Evolutionary conservation across 2,329 filamentous ascomycete genomes (phyloP).

Genomic region (Dendrostoma leiphaemia): DNA sequence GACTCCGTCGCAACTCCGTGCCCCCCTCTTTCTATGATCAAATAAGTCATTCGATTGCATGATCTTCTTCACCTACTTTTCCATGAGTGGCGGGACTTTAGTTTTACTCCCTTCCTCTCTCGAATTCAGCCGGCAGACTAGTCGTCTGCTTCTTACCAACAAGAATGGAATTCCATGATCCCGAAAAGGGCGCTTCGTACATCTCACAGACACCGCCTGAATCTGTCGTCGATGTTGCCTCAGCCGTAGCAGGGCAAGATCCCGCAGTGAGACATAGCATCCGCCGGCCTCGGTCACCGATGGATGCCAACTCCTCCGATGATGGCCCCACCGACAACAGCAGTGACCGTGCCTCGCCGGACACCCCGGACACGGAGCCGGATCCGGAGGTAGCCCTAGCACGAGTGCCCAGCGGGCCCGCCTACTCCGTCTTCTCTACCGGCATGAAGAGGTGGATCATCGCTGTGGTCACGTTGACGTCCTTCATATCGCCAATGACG

Average conservation of each 20-base stretch:
- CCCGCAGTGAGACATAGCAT: not conserved
- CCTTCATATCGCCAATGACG: constrained; percentile 56
- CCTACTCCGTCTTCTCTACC: constrained; percentile 39
- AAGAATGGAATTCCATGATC: constrained; percentile 5
- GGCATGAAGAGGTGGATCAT: constrained; percentile 51
- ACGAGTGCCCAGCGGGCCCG: constrained; percentile 36
- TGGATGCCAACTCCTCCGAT: constrained; percentile 7
- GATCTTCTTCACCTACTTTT: not conserved
- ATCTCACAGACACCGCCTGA: constrained; percentile 1
- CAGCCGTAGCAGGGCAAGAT: constrained; percentile 12
- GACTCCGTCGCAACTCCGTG: not conserved
- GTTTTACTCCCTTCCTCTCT: not conserved
- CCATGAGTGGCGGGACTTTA: constrained; percentile 6
- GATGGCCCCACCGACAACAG: constrained; percentile 12
- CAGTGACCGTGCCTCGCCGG: constrained; percentile 7
- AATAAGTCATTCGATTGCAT: constrained; percentile 3
- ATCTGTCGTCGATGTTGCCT: constrained; percentile 5
- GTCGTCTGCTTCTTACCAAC: not conserved
- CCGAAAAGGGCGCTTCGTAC: not conserved
- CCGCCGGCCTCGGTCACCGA: not conserved
- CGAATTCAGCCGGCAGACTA: not conserved
- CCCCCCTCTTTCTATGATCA: not conserved
- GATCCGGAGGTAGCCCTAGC: constrained; percentile 31
- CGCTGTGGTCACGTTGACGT: constrained; percentile 49
- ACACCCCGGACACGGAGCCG: constrained; percentile 10